These are phyloP conservation scores for Selaginella tamariscina DNA, from an alignment of 75 land plant species.

Conservation along the genomic window DNA sequence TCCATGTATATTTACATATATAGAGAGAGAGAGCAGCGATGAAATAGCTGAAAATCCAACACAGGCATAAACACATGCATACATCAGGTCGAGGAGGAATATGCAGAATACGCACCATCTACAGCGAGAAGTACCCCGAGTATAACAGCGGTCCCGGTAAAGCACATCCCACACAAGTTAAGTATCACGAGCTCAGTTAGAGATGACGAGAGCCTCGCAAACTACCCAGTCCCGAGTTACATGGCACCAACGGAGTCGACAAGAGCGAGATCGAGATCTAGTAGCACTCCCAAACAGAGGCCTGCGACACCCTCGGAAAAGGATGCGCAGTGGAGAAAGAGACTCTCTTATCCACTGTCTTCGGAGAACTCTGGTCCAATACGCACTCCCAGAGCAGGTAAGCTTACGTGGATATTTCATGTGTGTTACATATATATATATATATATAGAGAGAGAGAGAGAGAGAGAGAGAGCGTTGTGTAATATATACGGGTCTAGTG, in stretches of 20 bases:
- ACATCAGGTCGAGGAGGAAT: too few relatives aligned
- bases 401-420: neutral
- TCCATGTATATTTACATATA: too few relatives aligned
- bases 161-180: constrained; percentile 4
- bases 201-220: constrained; percentile 13
- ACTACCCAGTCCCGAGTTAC: constrained; percentile 15
- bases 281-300: constrained; percentile 8
- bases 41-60: too few relatives aligned
- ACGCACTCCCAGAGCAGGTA: neutral
- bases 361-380: neutral
- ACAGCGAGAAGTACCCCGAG: too few relatives aligned
- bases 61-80: too few relatives aligned
- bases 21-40: too few relatives aligned
- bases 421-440: too few relatives aligned
- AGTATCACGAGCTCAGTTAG: neutral
- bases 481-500: too few relatives aligned
- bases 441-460: too few relatives aligned
- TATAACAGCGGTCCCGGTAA: too few relatives aligned
- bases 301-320: neutral
- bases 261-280: constrained; percentile 12
- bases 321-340: neutral
- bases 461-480: too few relatives aligned
- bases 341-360: neutral
- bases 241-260: constrained; percentile 18
- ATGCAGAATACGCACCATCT: too few relatives aligned